Evolutionary conservation across 176 grass and related monocot genomes (phyloP), one percentile per base, ranked within the genome.

Genomic region (Miscanthus lutarioriparius): DNA sequence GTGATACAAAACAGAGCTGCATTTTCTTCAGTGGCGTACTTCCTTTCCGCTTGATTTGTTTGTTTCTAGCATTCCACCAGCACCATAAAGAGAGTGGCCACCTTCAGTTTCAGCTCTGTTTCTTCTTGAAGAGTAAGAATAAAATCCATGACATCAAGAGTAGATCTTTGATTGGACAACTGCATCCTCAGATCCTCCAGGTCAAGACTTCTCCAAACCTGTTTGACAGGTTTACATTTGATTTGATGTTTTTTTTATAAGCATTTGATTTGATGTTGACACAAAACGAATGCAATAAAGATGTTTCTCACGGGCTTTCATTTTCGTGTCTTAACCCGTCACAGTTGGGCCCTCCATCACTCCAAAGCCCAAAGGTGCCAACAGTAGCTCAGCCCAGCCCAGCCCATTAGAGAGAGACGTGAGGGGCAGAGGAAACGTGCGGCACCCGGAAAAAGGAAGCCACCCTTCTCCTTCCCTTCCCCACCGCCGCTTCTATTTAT

Each of bases 391-490:
- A 36, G 54, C 61, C 59, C 82, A 36, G 54, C 61, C 58, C 82
- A 48, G 58, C 58, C 40, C 41, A 75, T 19, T 1, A 64, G 5
- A 38, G 64, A 49, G 13, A 54, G 47, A 75, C 47, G 47, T 35
- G 47, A 54, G 16, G 17, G 43, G 4, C 32, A 19, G 62, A 67
- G 37, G 82, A 84, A 54, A n/a, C 82, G 82, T 84, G 82, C 5
- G 9, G 82, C 44, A 49, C 43, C 71, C 43, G 82, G 19, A 26
- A 76, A 23, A n/a, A 23, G 26, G 26, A 47, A 80, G 28, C 7
- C 28, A 33, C 35, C 62, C 40, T 58, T 8, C 59, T 7, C 8
- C 40, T 8, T 45, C 59, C 28, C 23, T 48, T 49, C 62, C 39
- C 5, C 41, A 47, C 27, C 44, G 51, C 64, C 64, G 17, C 58